Conservation (phyloP, 2,329 filamentous ascomycete genomes). For the Stagonosporopsis vannaccii region DNA sequence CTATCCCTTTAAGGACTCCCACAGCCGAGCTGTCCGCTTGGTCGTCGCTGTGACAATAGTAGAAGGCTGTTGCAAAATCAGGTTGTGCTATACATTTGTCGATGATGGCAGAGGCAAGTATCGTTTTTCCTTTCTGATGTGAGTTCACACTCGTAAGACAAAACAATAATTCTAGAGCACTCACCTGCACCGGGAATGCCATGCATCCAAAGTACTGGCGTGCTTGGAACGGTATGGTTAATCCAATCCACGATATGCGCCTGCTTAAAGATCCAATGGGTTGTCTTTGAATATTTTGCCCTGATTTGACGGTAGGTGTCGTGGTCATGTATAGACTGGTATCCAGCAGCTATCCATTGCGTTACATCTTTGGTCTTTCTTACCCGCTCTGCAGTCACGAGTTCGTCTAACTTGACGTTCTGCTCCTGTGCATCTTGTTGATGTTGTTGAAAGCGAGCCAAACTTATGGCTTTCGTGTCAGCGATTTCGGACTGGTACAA, state of each 20-base stretch:
- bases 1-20: slow-evolving; percentile 26
- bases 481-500: neutral
- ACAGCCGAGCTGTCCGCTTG: slow-evolving; percentile 21
- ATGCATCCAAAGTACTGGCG: slow-evolving; percentile 25
- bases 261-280: slow-evolving; percentile 30
- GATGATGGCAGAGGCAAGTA: slow-evolving; percentile 36
- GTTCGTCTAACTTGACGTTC: neutral
- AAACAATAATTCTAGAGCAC: neutral
- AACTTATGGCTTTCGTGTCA: neutral
- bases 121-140: slow-evolving; percentile 33
- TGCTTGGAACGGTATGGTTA: slow-evolving; percentile 10
- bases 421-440: neutral
- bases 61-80: slow-evolving; percentile 20
- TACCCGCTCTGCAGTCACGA: neutral
- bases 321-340: slow-evolving; percentile 24
- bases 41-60: slow-evolving; percentile 35
- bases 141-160: neutral
- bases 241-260: slow-evolving; percentile 32
- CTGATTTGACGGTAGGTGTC: slow-evolving; percentile 10
- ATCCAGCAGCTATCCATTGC: slow-evolving; percentile 29
- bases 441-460: neutral
- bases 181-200: slow-evolving; percentile 38
- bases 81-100: slow-evolving; percentile 23
- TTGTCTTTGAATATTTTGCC: slow-evolving; percentile 22
- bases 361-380: neutral